Evolutionary conservation across 176 grass and related monocot genomes (phyloP).

Genomic region (Juncus effusus): DNA sequence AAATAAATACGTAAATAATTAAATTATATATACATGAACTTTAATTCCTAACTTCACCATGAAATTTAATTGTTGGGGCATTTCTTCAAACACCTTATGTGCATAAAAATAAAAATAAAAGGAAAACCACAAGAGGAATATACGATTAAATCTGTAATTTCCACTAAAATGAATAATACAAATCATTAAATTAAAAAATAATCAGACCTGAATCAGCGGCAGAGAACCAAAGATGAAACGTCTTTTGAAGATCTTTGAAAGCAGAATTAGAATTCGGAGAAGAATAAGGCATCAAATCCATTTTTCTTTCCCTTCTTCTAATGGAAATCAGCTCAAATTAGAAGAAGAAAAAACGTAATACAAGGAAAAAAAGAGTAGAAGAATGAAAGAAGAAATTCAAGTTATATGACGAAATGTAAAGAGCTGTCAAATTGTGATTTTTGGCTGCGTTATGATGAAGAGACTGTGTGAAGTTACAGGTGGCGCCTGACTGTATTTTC

Average conservation of each 20-base stretch:
- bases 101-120: not conserved
- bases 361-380: not conserved
- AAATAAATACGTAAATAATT: not conserved
- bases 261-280: constrained; percentile 10
- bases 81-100: not conserved
- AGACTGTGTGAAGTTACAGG: not conserved
- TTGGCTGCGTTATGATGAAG: constrained; percentile 1
- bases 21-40: too few species aligned
- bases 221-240: constrained; percentile 25
- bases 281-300: constrained; percentile 36
- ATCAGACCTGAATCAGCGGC: constrained; percentile 28
- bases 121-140: not conserved
- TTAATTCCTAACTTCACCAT: not conserved
- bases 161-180: not conserved
- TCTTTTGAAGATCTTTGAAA: constrained; percentile 5
- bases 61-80: not conserved
- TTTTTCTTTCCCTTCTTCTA: constrained; percentile 5
- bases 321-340: not conserved
- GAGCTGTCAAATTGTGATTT: constrained; percentile 7
- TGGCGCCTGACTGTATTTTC: constrained; percentile 24
- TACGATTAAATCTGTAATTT: not conserved
- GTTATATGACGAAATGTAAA: not conserved
- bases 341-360: not conserved
- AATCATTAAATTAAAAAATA: not conserved
- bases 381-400: not conserved